Evolutionary conservation across 441 rosid genomes (phyloP), one percentile per base, ranked within the genome.

Genomic region (Populus hybrid): DNA sequence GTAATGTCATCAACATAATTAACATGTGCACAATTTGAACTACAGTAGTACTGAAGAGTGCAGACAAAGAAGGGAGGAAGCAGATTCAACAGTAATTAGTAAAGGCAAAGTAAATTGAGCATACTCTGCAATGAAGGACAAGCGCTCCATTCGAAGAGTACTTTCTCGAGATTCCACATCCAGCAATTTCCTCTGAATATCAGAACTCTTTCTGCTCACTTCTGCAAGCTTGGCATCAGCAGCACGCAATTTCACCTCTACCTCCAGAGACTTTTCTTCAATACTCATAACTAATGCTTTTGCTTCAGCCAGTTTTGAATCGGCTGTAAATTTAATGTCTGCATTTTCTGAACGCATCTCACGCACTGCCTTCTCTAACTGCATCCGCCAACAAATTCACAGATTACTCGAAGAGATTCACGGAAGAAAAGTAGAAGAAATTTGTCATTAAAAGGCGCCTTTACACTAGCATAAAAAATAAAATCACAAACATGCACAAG

Each of bases 171-270:
- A 84, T 77, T 94, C 98, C 81, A 94, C 72, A 80, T 96, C 99
- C n/a, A 84, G 88, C 12, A 82, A 84, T 80, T 91, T 96, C 88
- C 97, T 90, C 75, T 89, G 96, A 24, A 88, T 80, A 78, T 94
- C 98, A 14, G 98, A 91, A 76, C 87, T 91, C 86, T 89, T 96
- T 79, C 99, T 88, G 81, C 88, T 91, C 76, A 91, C 87, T 87
- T 96, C 99, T 69, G 99, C 99, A 85, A 96, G 89, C 82, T 83
- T 92, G 53, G 98, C 98, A 87, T 94, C 98, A 35, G 87, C 94
- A 81, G 97, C 91, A 50, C 86, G 92, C 75, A 91, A 75, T 85
- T 94, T 96, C 12, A 86, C 90, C 84, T 92, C 98, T 46, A 94
- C 89, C 81, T 91, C 99, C 14, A 96, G 84, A 28, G 98, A 94